Conservation (phyloP, 2,329 filamentous ascomycete species). For the Aspergillus uvarum region DNA sequence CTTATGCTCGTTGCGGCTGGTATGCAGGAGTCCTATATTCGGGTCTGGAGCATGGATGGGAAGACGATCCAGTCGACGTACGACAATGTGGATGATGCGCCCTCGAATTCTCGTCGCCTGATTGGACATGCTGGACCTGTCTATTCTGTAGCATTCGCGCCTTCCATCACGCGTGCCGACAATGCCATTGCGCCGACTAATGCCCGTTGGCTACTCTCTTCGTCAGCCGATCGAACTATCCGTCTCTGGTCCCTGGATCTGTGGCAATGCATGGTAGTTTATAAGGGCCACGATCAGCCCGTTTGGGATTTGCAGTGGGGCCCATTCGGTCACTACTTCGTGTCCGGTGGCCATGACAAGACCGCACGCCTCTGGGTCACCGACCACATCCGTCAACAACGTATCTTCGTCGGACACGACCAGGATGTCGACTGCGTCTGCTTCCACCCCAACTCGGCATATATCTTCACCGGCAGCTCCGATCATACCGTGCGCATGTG, state of each 20-base stretch:
- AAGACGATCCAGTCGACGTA: slow-evolving; percentile 71
- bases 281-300: slow-evolving; percentile 88
- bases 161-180: slow-evolving; percentile 56
- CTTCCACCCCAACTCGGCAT: slow-evolving; percentile 93
- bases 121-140: slow-evolving; percentile 90
- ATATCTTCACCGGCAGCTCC: slow-evolving; percentile 88
- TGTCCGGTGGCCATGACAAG: slow-evolving; percentile 82
- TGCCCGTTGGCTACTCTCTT: slow-evolving; percentile 79
- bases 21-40: slow-evolving; percentile 91
- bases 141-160: slow-evolving; percentile 86
- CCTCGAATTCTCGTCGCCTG: slow-evolving; percentile 70
- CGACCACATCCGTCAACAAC: slow-evolving; percentile 83
- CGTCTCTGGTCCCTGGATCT: slow-evolving; percentile 90
- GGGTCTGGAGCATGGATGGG: slow-evolving; percentile 88
- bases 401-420: slow-evolving; percentile 89
- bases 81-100: slow-evolving; percentile 57
- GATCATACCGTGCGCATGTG: slow-evolving; percentile 98
- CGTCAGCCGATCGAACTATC: slow-evolving; percentile 81
- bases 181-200: slow-evolving; percentile 55
- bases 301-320: slow-evolving; percentile 88
- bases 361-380: slow-evolving; percentile 89
- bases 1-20: slow-evolving; percentile 82
- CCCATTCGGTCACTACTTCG: slow-evolving; percentile 93
- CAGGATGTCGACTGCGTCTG: slow-evolving; percentile 86
- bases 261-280: slow-evolving; percentile 89